phyloP scores from a whole-genome alignment of 176 grass and related monocot species.

The Hordeum marinum region DNA sequence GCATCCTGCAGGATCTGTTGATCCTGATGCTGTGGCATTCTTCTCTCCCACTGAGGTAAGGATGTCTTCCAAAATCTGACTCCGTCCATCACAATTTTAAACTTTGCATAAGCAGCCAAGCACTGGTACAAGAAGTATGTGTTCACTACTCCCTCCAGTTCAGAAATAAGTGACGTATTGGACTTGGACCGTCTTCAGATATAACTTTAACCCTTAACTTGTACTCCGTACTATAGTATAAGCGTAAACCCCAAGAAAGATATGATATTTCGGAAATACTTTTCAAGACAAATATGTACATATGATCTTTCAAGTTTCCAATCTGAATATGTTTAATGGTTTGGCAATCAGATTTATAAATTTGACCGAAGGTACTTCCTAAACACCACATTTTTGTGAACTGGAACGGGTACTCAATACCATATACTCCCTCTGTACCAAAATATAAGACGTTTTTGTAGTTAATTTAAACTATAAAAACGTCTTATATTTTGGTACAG shows the following conservation, averaged over 20 bases:
- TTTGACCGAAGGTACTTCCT: neutral
- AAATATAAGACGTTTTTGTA: too few relatives aligned
- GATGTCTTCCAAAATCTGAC: conserved; percentile 14
- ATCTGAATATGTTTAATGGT: neutral
- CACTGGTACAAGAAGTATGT: neutral
- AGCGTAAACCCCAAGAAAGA: neutral
- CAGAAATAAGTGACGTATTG: neutral
- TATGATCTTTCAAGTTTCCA: neutral
- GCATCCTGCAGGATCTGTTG: conserved; percentile 82
- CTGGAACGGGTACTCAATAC: neutral
- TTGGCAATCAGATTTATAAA: neutral
- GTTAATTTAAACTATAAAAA: too few relatives aligned
- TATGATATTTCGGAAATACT: neutral
- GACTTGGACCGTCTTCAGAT: neutral
- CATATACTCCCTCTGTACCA: neutral
- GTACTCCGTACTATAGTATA: neutral
- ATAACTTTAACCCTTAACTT: neutral
- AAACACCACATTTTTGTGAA: neutral
- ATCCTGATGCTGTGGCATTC: conserved; percentile 84
- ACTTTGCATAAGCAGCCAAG: conserved; percentile 11
- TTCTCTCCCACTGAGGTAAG: conserved; percentile 91
- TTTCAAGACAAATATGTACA: neutral
- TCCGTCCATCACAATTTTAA: neutral
- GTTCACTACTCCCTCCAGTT: neutral
- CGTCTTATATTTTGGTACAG: too few relatives aligned